phyloP scores from a whole-genome alignment of 495 filamentous ascomycete species.

The Friedmanniomyces simplex region DNA sequence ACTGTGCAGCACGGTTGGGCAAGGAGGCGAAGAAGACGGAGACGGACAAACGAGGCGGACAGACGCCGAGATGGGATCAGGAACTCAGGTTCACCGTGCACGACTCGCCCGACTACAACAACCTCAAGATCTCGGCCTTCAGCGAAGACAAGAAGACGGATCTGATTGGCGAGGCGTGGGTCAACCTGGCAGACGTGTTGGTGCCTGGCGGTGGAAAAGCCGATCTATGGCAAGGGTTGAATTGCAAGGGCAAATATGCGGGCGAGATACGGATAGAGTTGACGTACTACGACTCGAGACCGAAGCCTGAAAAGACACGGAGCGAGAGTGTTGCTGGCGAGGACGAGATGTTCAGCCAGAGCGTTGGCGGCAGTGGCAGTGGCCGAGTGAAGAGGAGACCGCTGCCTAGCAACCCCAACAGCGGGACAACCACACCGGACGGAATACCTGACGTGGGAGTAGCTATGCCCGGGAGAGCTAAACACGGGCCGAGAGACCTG shows the following conservation, averaged over 20 bases:
- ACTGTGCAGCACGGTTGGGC: conserved; percentile 83
- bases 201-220: conserved; percentile 80
- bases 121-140: conserved; percentile 89
- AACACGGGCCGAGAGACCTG: conserved; percentile 22
- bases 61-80: conserved; percentile 96
- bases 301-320: conserved; percentile 56
- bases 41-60: conserved; percentile 86
- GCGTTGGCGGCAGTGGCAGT: neutral
- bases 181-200: conserved; percentile 71
- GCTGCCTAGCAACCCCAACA: conserved; percentile 61
- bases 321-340: conserved; percentile 34
- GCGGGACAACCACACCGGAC: conserved; percentile 31
- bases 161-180: conserved; percentile 85
- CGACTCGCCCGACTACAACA: conserved; percentile 90
- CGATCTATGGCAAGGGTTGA: conserved; percentile 81
- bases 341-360: conserved; percentile 1
- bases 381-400: conserved; percentile 47
- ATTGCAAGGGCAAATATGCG: conserved; percentile 84
- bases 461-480: conserved; percentile 22
- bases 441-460: neutral
- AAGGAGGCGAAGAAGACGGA: conserved; percentile 98
- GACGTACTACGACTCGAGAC: conserved; percentile 87
- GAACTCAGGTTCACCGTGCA: conserved; percentile 93
- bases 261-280: conserved; percentile 91
- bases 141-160: conserved; percentile 97